phyloP scores from a whole-genome alignment of 106 monocot genomes.

The Dendrobium catenatum region DNA sequence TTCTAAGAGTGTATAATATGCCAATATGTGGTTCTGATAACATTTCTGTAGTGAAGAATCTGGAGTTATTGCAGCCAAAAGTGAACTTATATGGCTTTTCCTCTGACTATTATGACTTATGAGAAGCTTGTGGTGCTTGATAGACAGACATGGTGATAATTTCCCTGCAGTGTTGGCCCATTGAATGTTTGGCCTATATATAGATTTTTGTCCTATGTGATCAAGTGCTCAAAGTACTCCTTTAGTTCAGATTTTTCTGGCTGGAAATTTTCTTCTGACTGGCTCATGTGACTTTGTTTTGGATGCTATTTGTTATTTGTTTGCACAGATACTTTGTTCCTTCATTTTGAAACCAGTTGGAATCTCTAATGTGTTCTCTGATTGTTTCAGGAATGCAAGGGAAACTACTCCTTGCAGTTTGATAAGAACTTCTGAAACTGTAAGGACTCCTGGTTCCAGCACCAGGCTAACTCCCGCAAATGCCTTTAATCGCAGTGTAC shows the following conservation, averaged over 20 bases:
- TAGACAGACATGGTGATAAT: neutral
- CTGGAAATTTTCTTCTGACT: neutral
- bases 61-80: neutral
- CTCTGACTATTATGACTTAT: neutral
- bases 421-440: constrained; percentile 37
- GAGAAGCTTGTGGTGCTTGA: neutral
- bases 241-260: neutral
- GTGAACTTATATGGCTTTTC: neutral
- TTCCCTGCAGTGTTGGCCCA: neutral
- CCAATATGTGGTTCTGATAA: neutral
- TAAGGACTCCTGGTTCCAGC: constrained; percentile 53
- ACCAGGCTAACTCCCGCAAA: constrained; percentile 23
- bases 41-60: neutral
- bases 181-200: neutral
- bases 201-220: neutral
- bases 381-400: constrained; percentile 42
- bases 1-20: neutral
- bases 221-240: neutral
- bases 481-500: constrained; percentile 15
- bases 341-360: neutral
- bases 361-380: neutral
- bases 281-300: neutral
- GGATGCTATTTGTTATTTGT: neutral
- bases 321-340: neutral
- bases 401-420: constrained; percentile 81